phyloP scores from a whole-genome alignment of 192 early-diverging fungal genomes.

The Podila epicladia region DNA sequence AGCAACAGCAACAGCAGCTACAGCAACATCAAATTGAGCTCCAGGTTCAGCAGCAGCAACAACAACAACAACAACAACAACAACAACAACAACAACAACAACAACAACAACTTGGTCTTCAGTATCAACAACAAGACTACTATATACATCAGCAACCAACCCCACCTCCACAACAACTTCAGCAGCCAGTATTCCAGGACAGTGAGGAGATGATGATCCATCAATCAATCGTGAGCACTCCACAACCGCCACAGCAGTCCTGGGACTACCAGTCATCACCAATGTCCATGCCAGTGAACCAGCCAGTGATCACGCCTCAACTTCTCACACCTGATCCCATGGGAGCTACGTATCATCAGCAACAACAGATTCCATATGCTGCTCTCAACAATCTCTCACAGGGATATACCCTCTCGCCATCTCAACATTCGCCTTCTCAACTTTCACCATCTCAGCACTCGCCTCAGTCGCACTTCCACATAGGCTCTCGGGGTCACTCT shows the following conservation, averaged over 20 bases:
- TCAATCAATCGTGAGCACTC: background rate
- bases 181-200: background rate
- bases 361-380: background rate
- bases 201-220: background rate
- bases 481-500: too few species aligned
- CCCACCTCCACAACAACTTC: constrained; percentile 1
- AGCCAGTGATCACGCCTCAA: too few species aligned
- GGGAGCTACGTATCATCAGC: background rate
- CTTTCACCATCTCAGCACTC: background rate
- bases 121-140: background rate
- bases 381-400: background rate
- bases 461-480: background rate
- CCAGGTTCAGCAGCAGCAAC: background rate
- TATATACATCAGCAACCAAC: background rate
- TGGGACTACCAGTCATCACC: too few species aligned
- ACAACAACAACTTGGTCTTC: background rate
- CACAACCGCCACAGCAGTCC: too few species aligned
- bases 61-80: background rate
- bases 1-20: background rate
- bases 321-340: too few species aligned
- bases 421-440: background rate
- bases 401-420: background rate
- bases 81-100: background rate
- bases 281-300: too few species aligned
- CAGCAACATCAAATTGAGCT: background rate